Base-by-base conservation (phyloP, 1,139 yeast genomes). In the Suhomyces ambrosiae region DNA sequence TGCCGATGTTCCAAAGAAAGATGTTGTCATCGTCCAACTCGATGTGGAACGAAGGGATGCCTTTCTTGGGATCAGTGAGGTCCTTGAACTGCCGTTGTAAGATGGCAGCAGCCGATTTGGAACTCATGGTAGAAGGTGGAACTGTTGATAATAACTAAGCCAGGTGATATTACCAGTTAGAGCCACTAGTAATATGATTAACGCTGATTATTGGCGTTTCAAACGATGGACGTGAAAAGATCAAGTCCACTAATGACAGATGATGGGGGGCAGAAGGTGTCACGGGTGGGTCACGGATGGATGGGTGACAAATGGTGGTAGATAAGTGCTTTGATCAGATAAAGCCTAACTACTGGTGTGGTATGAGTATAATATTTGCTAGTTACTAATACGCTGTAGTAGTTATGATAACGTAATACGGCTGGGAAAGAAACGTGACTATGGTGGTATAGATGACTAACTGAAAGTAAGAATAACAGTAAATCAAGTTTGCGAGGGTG, bases 51-150 rank as follows among this genome's bases (percentile, higher is more conserved):
- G 92, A 85, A 10, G 97, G 97, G 50, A 89, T 84, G 45, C 88
- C 92, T 61, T 86, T 87, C 59, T 83, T 85, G 13, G 97, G 96
- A 66, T 90, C 95, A 19, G 96, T 87, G 45, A 92, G 82, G 60
- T 90, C 97, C 61, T 87, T 81, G 66, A 75, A 90, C 76, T 92
- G 97, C 75, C 95, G 90, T 80, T 88, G 86, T 46, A 90, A 75
- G 47, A 90, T 77, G 49, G 92, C 82, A 21, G 96, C 90, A 27
- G 82, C 80, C 16, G 77, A 68, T 50, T 71, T 70, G 37, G 77
- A 71, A 45, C 71, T 65, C 77, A 71, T 71, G 44, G 18, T 40
- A 31, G 25, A n/a, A n/a, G n/a, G n/a, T n/a, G n/a, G n/a, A n/a
- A n/a, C n/a, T n/a, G n/a, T n/a, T n/a, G n/a, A n/a, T n/a, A n/a